These are phyloP conservation scores for Lactifluus piperatus DNA, from an alignment of 768 basidiomycete genomes.

Conservation along the genomic window DNA sequence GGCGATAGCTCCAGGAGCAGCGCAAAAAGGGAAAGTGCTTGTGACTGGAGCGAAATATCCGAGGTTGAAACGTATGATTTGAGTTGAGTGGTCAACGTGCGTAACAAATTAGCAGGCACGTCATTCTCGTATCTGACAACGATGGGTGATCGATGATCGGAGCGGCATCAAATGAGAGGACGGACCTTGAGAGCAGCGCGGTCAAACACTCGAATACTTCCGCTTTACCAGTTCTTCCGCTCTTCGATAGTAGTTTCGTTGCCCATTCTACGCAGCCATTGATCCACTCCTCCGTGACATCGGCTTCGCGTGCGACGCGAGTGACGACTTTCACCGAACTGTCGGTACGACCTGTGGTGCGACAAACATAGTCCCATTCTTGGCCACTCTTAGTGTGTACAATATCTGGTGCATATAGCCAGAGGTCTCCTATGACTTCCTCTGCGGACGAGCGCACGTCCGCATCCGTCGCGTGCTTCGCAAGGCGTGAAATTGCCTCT, in stretches of 20 bases:
- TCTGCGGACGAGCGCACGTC: constrained; percentile 83
- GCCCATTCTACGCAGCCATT: constrained; percentile 73
- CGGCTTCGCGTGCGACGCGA: constrained; percentile 70
- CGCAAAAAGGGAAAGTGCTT: constrained; percentile 56
- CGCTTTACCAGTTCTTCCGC: constrained; percentile 66
- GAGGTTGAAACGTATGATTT: constrained; percentile 63
- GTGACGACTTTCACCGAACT: constrained; percentile 76
- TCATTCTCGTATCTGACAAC: constrained; percentile 37
- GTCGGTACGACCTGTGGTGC: constrained; percentile 59
- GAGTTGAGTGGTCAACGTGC: constrained; percentile 61
- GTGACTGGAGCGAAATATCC: constrained; percentile 73
- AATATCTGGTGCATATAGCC: constrained; percentile 77
- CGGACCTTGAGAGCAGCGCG: constrained; percentile 58
- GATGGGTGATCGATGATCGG: constrained; percentile 28
- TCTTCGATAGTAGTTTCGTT: constrained; percentile 65
- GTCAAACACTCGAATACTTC: constrained; percentile 76
- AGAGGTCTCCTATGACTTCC: constrained; percentile 75
- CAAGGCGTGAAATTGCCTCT: constrained; percentile 61
- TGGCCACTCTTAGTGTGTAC: constrained; percentile 52
- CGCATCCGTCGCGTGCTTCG: constrained; percentile 79
- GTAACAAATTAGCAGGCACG: constrained; percentile 50
- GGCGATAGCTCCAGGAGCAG: constrained; percentile 65
- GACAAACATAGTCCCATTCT: constrained; percentile 78
- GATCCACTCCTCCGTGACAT: constrained; percentile 70
- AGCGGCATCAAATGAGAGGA: constrained; percentile 20